Base-by-base conservation (phyloP, 768 basidiomycete species). In the Boletus rubescentipes region DNA sequence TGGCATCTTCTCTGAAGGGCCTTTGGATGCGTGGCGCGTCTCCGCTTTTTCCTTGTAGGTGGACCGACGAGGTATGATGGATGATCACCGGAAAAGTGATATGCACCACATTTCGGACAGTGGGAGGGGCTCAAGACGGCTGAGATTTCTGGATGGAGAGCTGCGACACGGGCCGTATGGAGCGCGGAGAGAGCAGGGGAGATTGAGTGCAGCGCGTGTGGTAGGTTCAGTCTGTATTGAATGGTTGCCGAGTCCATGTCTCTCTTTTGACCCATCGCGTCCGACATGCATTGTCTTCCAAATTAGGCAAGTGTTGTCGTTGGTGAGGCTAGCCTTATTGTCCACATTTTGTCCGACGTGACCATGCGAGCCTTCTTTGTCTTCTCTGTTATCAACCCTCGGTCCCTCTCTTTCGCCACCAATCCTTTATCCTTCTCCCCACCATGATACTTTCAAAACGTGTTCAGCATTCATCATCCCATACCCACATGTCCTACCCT, bases 131-230 rank as follows among this genome's bases (percentile, higher is more conserved):
- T 49, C 32, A 70, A 55, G 34, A 53, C 8, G 36, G 53, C 20
- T 21, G 69, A 67, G 39, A 60, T 44, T 30, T 67, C 62, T 57
- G 70, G 59, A 40, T 67, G 66, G 44, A 73, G 55, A 8, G 62
- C 47, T 44, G 66, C 70, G 16, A 70, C 69, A 43, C 81, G 77
- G 14, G 73, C 62, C 0, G 77, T 67, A 64, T 90, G 87, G 29
- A 86, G 72, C 36, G 88, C 86, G 14, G 89, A 79, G 44, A 91
- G 79, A 32, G 74, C 44, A 9, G 84, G 77, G 3, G 86, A 84
- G 35, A 80, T 60, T 4, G 79, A 57, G 26, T 80, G 73, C 49
- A 89, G 68, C 16, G 72, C 64, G 57, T 70, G 74, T 15, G 86
- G 75, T 16, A 88, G 63, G 12, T 76, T 69, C 37, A 75, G 68